Base-by-base conservation (phyloP, 768 basidiomycete genomes). In the Suillus spraguei region DNA sequence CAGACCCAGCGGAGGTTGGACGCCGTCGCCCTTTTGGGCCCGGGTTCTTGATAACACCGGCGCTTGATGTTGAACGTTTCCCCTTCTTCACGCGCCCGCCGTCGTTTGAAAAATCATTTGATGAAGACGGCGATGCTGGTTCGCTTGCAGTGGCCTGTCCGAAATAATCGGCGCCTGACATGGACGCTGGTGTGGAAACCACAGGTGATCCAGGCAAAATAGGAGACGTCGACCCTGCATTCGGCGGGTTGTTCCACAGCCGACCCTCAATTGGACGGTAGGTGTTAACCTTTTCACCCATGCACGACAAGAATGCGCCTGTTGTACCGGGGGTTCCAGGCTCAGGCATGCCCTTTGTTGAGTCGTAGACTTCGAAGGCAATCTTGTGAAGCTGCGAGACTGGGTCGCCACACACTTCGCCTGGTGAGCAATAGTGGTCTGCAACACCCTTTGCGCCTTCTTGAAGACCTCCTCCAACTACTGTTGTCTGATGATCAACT, bases 331-430 rank as follows among this genome's bases (percentile, higher is more conserved):
- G 90, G 1, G 89, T 89, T 33, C 92, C 92, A 13, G 85, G 85
- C 60, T 93, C 90, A 4, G 91, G 88, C 74, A 85, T 80, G 54
- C 82, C 82, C 74, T 88, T 90, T 67, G 78, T 80, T 11, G 83
- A 78, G 69, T 94, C 94, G 67, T 86, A 94, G 17, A 96, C 92
- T 78, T 96, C 94, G 67, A 96, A 94, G 1, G 94, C 94, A 66
- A 97, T 90, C 80, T 97, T 97, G 81, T 97, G 95, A 62, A 97
- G 82, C 71, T 98, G 96, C 24, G 94, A 95, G 49, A 99, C 95
- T 16, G 95, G 91, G 70, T 98, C 96, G 2, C 95, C 95, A 66
- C 92, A 92, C 5, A 91, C 89, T 75, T 98, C 96, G 32, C 94
- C 93, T 7, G 87, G 85, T 1, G 86, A 76, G 70, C 92, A 94